Conservation (phyloP, 371 early-diverging fungal species). For the Zancudomyces culisetae region DNA sequence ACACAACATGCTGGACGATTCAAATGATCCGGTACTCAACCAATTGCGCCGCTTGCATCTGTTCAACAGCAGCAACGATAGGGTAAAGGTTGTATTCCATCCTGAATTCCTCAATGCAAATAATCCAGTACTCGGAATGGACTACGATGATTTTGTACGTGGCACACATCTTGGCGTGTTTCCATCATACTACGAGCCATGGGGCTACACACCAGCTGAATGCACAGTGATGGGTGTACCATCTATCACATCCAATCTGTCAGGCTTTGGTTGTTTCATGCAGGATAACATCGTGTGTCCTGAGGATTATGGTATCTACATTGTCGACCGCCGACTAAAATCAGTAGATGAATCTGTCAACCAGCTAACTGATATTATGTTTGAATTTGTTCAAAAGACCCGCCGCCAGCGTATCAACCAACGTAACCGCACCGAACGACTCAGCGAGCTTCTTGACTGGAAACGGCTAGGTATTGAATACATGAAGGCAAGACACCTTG, state of each 20-base stretch:
- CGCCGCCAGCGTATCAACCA: slow-evolving; percentile 94
- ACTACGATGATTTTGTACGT: slow-evolving; percentile 94
- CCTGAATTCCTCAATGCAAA: slow-evolving; percentile 90
- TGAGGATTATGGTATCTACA: slow-evolving; percentile 90
- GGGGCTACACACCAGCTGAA: slow-evolving; percentile 93
- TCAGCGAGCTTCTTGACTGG: slow-evolving; percentile 92
- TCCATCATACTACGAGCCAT: slow-evolving; percentile 91
- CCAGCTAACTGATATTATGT: slow-evolving; percentile 74
- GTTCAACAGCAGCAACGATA: slow-evolving; percentile 74
- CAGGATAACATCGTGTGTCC: slow-evolving; percentile 85
- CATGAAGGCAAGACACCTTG: slow-evolving; percentile 85
- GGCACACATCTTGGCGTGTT: slow-evolving; percentile 93
- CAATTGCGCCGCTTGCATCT: slow-evolving; percentile 66
- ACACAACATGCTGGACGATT: slow-evolving; percentile 83
- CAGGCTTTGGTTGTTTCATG: slow-evolving; percentile 95
- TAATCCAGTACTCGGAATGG: slow-evolving; percentile 77
- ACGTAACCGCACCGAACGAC: slow-evolving; percentile 88
- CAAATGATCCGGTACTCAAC: slow-evolving; percentile 64
- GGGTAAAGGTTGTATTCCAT: slow-evolving; percentile 91
- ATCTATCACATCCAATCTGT: slow-evolving; percentile 88
- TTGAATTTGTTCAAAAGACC: slow-evolving; percentile 76
- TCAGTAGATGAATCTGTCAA: slow-evolving; percentile 83
- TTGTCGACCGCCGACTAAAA: slow-evolving; percentile 84
- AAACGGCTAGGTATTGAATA: slow-evolving; percentile 93
- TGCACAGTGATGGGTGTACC: slow-evolving; percentile 97